Evolutionary conservation across 2,329 filamentous ascomycete genomes (phyloP), one percentile per base, ranked within the genome.

Genomic region (Epichloe scottii): DNA sequence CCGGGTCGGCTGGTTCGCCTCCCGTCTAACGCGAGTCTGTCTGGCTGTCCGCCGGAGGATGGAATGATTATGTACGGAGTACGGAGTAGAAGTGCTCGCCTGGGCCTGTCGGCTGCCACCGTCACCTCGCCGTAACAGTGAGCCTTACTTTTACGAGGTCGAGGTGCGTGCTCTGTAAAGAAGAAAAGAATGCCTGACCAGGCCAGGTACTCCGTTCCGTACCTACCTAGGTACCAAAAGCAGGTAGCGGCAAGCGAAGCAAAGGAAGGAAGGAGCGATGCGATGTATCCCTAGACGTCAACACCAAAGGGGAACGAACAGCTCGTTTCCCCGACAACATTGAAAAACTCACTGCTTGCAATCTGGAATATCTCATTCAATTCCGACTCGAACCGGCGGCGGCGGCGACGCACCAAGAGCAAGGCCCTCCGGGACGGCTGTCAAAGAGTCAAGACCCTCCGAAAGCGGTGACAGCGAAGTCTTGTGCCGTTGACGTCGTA

Each of bases 1-100:
- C 45, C 39, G 48, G 38, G 39, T 42, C 48, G 43, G 48, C 30
- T 50, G 51, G 39, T 45, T 53, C 40, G 45, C 46, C 39, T 53
- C 45, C 39, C 44, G 33, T 21, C 47, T 34, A 30, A 30, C 26
- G 8, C 26, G 26, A 3, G 26, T 26, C 26, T 26, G 26, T 26
- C 26, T 26, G 26, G 26, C 30, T 30, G 30, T 30, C 30, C 10
- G 26, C 26, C 26, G 30, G 30, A 30, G 10, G 10, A 30, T 30
- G 30, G 30, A 30, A 30, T 30, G 8, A 10, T 30, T 10, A 30
- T 30, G 30, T 30, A 30, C 26, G 26, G 26, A 30, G 26, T 26
- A 26, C 23, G 23, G 23, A 30, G 30, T 2, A 30, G 30, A 30
- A 30, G 3, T 11, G 26, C 26, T 30, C 26, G 26, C 10, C 26